Conservation (phyloP, 2,329 filamentous ascomycete genomes). For the Pseudocercospora macadamiae region DNA sequence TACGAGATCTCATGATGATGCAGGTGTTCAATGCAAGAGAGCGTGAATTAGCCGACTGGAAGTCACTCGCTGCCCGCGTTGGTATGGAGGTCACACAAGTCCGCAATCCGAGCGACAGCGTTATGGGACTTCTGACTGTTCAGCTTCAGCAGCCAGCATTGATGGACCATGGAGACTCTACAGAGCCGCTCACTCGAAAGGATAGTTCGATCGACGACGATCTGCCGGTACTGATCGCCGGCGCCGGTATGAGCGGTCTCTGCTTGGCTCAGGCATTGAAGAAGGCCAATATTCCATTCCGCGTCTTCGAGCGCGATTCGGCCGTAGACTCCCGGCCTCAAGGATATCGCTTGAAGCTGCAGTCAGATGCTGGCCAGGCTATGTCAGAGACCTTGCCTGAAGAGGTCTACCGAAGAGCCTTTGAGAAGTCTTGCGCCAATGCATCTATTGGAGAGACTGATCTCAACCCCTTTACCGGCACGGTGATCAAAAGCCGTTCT, state of each 20-base stretch:
- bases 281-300: constrained; percentile 25
- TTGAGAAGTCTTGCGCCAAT: constrained; percentile 25
- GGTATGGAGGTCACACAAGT: constrained; percentile 18
- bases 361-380: constrained; percentile 27
- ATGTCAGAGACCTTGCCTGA: constrained; percentile 24
- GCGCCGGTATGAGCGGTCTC: constrained; percentile 30
- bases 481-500: constrained; percentile 24
- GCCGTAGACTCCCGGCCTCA: constrained; percentile 25
- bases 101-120: constrained; percentile 22
- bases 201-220: not conserved
- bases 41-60: constrained; percentile 30
- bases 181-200: not conserved
- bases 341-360: constrained; percentile 29
- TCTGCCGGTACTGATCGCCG: constrained; percentile 25
- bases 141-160: not conserved
- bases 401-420: constrained; percentile 21
- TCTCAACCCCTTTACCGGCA: constrained; percentile 26
- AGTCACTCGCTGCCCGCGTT: constrained; percentile 11
- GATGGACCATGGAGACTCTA: not conserved
- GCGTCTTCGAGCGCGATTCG: constrained; percentile 29
- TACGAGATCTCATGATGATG: constrained; percentile 31
- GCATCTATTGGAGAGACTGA: constrained; percentile 26
- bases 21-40: constrained; percentile 31
- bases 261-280: constrained; percentile 29
- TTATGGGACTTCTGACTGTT: constrained; percentile 25